phyloP scores from a whole-genome alignment of 805 yeast species.

The Lachancea lanzarotensis region DNA sequence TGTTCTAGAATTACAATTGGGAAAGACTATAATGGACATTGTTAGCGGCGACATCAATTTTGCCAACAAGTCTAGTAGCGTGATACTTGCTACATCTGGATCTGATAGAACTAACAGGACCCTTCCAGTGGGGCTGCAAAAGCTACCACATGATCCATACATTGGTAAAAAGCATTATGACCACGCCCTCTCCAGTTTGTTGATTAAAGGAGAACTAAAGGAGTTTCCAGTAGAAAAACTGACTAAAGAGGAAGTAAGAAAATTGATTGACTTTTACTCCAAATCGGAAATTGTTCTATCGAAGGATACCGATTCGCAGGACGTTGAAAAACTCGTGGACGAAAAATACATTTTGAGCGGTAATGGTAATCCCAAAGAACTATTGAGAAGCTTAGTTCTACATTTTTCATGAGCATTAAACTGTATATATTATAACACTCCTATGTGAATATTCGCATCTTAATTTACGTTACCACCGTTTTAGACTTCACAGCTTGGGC shows the following conservation, averaged over 20 bases:
- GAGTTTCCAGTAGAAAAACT: constrained; percentile 40
- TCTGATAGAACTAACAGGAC: constrained; percentile 48
- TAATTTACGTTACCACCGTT: too few species aligned
- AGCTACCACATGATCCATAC: constrained; percentile 50
- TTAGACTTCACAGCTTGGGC: neutral
- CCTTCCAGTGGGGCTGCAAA: constrained; percentile 47
- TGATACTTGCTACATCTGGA: constrained; percentile 58
- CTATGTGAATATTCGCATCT: constrained; percentile 8
- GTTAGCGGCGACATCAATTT: constrained; percentile 49
- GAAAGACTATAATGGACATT: constrained; percentile 47
- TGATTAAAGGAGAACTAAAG: constrained; percentile 35
- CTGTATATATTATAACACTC: constrained; percentile 1
- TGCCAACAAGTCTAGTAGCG: constrained; percentile 46
- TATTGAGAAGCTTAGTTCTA: constrained; percentile 34
- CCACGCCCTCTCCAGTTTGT: constrained; percentile 42
- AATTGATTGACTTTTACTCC: constrained; percentile 37
- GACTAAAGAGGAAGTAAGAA: constrained; percentile 38
- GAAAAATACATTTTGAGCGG: constrained; percentile 53
- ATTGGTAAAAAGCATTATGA: constrained; percentile 45
- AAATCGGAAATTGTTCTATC: constrained; percentile 37
- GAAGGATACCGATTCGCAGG: constrained; percentile 29
- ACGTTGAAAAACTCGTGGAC: constrained; percentile 35
- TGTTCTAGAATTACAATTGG: constrained; percentile 57
- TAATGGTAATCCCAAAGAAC: constrained; percentile 56
- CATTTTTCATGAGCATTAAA: constrained; percentile 7